Evolutionary conservation across 2,329 filamentous ascomycete species (phyloP), one percentile per base, ranked within the genome.

Genomic region (Ilyonectria mors-panacis): DNA sequence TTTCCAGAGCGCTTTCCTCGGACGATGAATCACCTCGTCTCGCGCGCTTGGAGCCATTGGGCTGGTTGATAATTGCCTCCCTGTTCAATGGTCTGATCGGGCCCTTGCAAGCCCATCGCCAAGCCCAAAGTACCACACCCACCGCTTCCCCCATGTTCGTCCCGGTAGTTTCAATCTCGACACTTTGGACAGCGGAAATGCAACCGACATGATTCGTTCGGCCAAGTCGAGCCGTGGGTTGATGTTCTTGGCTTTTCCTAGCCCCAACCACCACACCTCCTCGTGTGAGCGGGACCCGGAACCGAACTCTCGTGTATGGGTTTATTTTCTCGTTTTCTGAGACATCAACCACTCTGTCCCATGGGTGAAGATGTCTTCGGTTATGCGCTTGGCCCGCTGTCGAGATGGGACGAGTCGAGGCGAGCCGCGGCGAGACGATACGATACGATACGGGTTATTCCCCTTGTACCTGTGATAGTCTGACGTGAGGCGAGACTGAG

Each of bases 41-140:
- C 21, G 30, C 23, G 35, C 39, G 30, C n/a, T 26, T 61, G 39
- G 30, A 12, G 42, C 37, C 48, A 42, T 42, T 42, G 39, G 39
- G 39, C 39, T 42, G 39, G 39, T 53, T 67, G 56, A 55, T 63
- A 50, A 58, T 62, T 62, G 39, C 50, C 45, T 53, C 56, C 48
- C 42, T 39, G 57, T 56, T 53, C 35, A 19, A 62, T 69, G 69
- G 63, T 42, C 69, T 70, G 55, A 69, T 59, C 26, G 30, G 30
- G 21, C 53, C 47, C 37, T 56, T 37, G 19, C 23, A 26, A 62
- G 59, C n/a, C n/a, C 39, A 42, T 42, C 39, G 39, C 39, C 15
- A 42, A 42, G 39, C 15, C 39, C 15, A 42, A 42, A 65, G 45
- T 19, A 59, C 39, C 47, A 45, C 56, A 30, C 28, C 12, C 15